phyloP scores from a whole-genome alignment of 1,284 basidiomycete genomes.

The Macrocystidia cucumis region DNA sequence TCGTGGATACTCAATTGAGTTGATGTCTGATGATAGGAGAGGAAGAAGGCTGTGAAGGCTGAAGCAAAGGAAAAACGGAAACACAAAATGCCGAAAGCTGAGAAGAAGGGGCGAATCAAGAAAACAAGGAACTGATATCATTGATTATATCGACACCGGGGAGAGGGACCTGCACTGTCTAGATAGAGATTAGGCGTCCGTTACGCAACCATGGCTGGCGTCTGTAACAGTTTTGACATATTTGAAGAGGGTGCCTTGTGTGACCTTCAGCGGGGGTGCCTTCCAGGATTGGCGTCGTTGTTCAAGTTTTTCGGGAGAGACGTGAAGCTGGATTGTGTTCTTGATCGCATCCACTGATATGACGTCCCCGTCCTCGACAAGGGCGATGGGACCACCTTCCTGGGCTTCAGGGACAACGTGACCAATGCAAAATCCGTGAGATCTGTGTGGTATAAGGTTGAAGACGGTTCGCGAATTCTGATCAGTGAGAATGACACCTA shows the following conservation, averaged over 20 bases:
- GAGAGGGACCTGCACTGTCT: too few species aligned
- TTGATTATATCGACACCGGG: background rate
- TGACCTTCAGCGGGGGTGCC: constrained; percentile 81
- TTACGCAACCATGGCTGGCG: constrained; percentile 85
- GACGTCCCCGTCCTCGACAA: constrained; percentile 82
- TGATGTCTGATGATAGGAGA: constrained; percentile 69
- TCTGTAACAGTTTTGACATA: constrained; percentile 83
- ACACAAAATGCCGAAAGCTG: constrained; percentile 89
- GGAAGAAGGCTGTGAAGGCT: constrained; percentile 84
- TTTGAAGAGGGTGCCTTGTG: constrained; percentile 82
- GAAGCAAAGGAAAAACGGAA: constrained; percentile 85
- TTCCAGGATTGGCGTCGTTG: constrained; percentile 63
- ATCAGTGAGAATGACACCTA: constrained; percentile 28
- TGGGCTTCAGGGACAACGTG: constrained; percentile 91
- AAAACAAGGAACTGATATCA: constrained; percentile 24
- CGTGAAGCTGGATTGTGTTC: constrained; percentile 73
- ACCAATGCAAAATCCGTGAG: constrained; percentile 87
- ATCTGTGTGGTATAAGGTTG: constrained; percentile 36
- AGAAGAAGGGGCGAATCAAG: constrained; percentile 85
- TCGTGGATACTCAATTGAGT: constrained; percentile 1
- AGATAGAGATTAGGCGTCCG: constrained; percentile 76
- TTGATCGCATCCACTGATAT: constrained; percentile 82
- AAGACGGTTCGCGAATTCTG: constrained; percentile 7
- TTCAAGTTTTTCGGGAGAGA: constrained; percentile 67
- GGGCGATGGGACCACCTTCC: constrained; percentile 85